Conservation (phyloP, 345 rosid species). For the Aethionema arabicum region DNA sequence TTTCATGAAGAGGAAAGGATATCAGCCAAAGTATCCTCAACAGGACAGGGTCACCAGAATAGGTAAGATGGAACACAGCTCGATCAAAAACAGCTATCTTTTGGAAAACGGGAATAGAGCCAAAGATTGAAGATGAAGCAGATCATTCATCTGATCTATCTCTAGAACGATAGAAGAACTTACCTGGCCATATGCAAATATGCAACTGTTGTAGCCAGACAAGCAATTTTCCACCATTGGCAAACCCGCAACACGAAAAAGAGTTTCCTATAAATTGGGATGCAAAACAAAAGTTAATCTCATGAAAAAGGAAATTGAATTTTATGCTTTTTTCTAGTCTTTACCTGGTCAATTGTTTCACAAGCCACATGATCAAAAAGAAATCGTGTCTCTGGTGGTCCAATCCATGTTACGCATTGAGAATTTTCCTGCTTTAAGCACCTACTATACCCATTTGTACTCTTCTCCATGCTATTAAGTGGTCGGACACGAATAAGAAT, state of each 20-base stretch:
- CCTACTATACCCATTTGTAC: conserved; percentile 64
- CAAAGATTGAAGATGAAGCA: neutral
- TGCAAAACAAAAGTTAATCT: conserved; percentile 8
- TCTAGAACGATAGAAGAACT: conserved; percentile 17
- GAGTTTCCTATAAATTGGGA: conserved; percentile 62
- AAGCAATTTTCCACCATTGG: conserved; percentile 97
- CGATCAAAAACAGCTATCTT: neutral
- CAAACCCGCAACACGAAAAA: conserved; percentile 81
- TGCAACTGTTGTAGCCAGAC: conserved; percentile 96
- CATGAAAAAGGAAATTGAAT: neutral
- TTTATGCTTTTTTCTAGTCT: conserved; percentile 15
- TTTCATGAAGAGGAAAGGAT: too few species aligned
- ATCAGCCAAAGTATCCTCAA: too few species aligned
- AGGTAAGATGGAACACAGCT: neutral
- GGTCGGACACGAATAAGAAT: conserved; percentile 87
- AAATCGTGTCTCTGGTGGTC: conserved; percentile 86
- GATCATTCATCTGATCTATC: conserved; percentile 5
- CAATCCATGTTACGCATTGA: conserved; percentile 77
- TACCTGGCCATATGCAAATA: conserved; percentile 99
- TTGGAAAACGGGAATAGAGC: too few species aligned
- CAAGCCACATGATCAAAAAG: conserved; percentile 91
- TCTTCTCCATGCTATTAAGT: conserved; percentile 77
- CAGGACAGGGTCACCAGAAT: too few species aligned
- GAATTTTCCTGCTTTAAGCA: conserved; percentile 92
- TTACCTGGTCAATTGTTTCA: conserved; percentile 89